Conservation (phyloP, 352 stramenopile species). For the Phytophthora parvispora region DNA sequence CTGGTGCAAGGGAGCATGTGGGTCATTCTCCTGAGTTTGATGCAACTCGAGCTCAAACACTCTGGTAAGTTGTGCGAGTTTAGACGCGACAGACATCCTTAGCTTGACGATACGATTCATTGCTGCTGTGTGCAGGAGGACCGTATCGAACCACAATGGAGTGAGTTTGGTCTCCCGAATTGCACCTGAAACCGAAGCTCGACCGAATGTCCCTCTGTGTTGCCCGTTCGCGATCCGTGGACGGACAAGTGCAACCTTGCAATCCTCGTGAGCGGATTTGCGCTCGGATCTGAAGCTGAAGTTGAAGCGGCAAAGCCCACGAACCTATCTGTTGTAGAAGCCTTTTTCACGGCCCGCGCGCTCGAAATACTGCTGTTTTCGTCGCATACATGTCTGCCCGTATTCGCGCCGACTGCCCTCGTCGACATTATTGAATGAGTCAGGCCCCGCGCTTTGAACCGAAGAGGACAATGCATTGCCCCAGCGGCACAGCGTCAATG, state of each 20-base stretch:
- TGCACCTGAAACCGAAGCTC: too few species aligned
- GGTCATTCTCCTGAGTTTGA: background rate
- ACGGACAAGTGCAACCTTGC: background rate
- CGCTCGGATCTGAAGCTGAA: background rate
- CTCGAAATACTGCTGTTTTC: conserved; percentile 25
- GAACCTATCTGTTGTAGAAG: conserved; percentile 6
- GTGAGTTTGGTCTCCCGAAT: too few species aligned
- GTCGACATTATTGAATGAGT: conserved; percentile 21
- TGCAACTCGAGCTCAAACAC: background rate
- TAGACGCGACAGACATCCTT: too few species aligned
- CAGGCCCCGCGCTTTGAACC: background rate
- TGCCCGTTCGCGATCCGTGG: background rate
- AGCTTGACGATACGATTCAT: too few species aligned
- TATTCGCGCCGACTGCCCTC: background rate
- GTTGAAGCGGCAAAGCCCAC: conserved; percentile 14
- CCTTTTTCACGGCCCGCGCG: background rate
- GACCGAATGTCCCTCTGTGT: too few species aligned
- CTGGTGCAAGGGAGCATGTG: background rate
- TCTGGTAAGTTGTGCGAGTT: background rate
- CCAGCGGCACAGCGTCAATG: background rate
- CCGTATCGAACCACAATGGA: too few species aligned
- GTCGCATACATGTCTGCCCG: background rate
- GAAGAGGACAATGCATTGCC: background rate
- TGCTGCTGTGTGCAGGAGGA: too few species aligned
- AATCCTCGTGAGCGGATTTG: background rate